Base-by-base conservation (phyloP, 2,329 filamentous ascomycete species). In the Cordyceps cateniannulata region DNA sequence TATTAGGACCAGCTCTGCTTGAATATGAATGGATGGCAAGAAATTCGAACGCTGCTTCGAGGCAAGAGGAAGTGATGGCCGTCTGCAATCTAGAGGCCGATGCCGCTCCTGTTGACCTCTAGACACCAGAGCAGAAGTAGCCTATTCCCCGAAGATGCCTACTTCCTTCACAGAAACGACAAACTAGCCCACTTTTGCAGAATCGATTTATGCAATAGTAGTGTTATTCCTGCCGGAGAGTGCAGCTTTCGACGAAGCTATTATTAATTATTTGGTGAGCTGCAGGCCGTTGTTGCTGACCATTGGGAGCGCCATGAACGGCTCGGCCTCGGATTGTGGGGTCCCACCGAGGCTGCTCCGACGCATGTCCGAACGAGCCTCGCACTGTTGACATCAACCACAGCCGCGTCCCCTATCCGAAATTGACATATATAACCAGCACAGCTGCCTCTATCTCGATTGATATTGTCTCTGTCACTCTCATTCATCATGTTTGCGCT, bases 401-500 rank as follows among this genome's bases (percentile, higher is more conserved):
- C 22, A 29, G 20, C 20, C 24, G 20, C 29, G 44, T 38, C 44
- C 27, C 44, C 16, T 40, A 49, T 29, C 45, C 45, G 7, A n/a
- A 18, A 29, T 49, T 14, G 45, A 18, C 38, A 42, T 18, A n/a
- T 42, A 42, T 8, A 42, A n/a, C 38, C 6, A 42, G 5, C 38
- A n/a, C 16, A 42, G 16, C 38, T 18, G 38, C 16, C 16, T 9
- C 10, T 12, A 10, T 35, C n/a, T 24, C 14, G 27, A 25, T n/a
- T 53, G 29, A 18, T 5, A 2, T 4, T 12, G 5, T 22, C 8
- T 25, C 22, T 29, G n/a, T 53, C 16, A 40, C 22, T 55, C 55
- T 40, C 16, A 58, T 8, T 24, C 66, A 68, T 32, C 40, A 76
- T 77, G 75, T 72, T 72, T 64, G 70, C 65, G 38, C 65, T 77